Evolutionary conservation across 495 filamentous ascomycete genomes (phyloP).

Genomic region (Penicillium nucicola): DNA sequence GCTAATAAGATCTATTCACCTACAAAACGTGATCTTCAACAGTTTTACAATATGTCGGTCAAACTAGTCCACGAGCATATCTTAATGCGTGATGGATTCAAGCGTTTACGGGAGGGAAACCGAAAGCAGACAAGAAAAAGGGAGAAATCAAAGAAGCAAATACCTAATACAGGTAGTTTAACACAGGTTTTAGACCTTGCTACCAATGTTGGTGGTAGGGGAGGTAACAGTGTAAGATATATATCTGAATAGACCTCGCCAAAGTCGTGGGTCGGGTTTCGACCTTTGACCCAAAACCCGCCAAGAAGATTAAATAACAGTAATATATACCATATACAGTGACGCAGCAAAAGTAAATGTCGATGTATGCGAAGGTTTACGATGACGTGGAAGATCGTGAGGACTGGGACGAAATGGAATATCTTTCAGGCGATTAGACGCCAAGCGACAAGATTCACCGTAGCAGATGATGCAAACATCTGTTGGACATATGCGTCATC

Average conservation of each 20-base stretch:
- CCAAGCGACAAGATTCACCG: slow-evolving; percentile 21
- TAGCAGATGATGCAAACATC: slow-evolving; percentile 29
- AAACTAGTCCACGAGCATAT: background rate
- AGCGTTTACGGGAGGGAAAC: background rate
- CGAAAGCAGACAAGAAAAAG: background rate
- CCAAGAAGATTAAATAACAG: too few species aligned
- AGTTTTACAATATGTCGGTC: background rate
- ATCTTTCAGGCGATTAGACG: background rate
- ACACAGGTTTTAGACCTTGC: background rate
- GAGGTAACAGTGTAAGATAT: background rate
- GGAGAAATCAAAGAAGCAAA: background rate
- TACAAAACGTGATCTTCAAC: too few species aligned
- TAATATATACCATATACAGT: too few species aligned
- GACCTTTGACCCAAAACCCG: too few species aligned
- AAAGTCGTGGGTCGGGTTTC: too few species aligned
- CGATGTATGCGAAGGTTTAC: too few species aligned
- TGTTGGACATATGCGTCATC: slow-evolving; percentile 11
- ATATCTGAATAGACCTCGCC: too few species aligned
- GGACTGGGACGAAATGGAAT: too few species aligned
- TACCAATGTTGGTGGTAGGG: background rate
- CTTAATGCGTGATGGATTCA: background rate
- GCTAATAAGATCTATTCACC: background rate
- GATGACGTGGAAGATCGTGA: too few species aligned
- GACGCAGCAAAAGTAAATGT: too few species aligned
- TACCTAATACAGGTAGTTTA: background rate